Base-by-base conservation (phyloP, 305 asterid species). In the Fraxinus velutina region DNA sequence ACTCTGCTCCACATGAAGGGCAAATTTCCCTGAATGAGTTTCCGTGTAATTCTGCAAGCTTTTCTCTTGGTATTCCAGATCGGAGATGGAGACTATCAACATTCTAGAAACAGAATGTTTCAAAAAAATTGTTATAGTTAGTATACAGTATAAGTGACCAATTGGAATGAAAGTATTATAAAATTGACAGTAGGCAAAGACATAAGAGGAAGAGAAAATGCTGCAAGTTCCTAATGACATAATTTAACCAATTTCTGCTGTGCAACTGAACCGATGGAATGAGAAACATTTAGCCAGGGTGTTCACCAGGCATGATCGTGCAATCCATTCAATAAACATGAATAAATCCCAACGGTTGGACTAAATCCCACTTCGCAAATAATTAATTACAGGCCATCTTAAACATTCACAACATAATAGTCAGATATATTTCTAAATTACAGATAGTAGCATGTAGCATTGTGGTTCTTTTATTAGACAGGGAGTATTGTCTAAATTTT, bases 71-170 rank as follows among this genome's bases (percentile, higher is more conserved):
- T 81, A 95, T 90, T 85, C 99, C 99, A 80, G 99, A 95, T 24
- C 98, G 98, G 79, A 95, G 95, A 88, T 93, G 99, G 81, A 95
- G 94, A 79, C 97, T 95, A 84, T 95, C 99, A 81, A 95, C 91
- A 81, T 95, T 95, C 99, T 95, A 88, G 13, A 33, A 57, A 82
- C 73, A 76, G 86, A 77, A 30, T 22, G 44, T 78, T 62, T 78
- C 78, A 79, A 73, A 82, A 68, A 79, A 80, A 10, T 29, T 29
- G n/a, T 68, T 29, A 29, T 68, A 68, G 21, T 27, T 29, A 30
- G 52, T 37, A 60, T 22, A n/a, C 76, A 74, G 39, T 78, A 30
- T 9, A 24, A 29, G 74, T 29, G 39, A 36, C 74, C 74, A 66
- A 66, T 4, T 66, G 37, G 37, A 66, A 30, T 66, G n/a, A 66